A percentile compares a stretch with the other conserved stretches of the same genome.
Conservation (phyloP, 805 yeast genomes). For the Zygoascus bituminiphila region DNA sequence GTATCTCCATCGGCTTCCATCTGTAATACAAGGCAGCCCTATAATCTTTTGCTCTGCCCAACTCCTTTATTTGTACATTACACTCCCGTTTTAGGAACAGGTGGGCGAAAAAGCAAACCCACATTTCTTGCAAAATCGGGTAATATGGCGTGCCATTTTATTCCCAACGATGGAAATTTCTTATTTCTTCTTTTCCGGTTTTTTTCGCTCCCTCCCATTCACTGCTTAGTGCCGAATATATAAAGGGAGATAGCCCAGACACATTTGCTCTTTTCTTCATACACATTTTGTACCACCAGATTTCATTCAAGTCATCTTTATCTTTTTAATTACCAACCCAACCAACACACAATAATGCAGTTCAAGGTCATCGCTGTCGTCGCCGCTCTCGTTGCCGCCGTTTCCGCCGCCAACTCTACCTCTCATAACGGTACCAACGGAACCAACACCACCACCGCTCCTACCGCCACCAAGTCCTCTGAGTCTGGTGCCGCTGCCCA, state of each 20-base stretch:
- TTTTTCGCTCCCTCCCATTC: background rate
- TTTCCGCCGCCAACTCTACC: constrained; percentile 19
- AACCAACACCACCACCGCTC: constrained; percentile 16
- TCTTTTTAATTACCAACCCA: background rate
- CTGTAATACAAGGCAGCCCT: too few species aligned
- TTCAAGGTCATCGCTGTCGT: constrained; percentile 23
- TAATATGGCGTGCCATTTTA: background rate
- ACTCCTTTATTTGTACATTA: background rate
- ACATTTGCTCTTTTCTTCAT: background rate
- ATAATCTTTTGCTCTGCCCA: background rate
- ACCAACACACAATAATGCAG: constrained; percentile 26
- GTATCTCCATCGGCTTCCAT: too few species aligned
- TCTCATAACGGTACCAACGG: constrained; percentile 12
- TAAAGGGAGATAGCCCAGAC: constrained; percentile 1
- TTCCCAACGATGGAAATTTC: constrained; percentile 1
- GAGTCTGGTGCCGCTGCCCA: constrained; percentile 23
- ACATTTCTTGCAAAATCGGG: background rate
- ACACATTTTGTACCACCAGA: background rate
- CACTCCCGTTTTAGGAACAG: background rate
- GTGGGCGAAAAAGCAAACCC: background rate
- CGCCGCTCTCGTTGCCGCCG: constrained; percentile 24
- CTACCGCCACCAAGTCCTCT: constrained; percentile 23
- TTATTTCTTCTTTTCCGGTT: constrained; percentile 2
- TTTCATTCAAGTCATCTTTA: background rate
- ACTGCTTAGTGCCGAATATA: constrained; percentile 4